Conservation (phyloP, 768 basidiomycete genomes). For the Trametes coccinea region DNA sequence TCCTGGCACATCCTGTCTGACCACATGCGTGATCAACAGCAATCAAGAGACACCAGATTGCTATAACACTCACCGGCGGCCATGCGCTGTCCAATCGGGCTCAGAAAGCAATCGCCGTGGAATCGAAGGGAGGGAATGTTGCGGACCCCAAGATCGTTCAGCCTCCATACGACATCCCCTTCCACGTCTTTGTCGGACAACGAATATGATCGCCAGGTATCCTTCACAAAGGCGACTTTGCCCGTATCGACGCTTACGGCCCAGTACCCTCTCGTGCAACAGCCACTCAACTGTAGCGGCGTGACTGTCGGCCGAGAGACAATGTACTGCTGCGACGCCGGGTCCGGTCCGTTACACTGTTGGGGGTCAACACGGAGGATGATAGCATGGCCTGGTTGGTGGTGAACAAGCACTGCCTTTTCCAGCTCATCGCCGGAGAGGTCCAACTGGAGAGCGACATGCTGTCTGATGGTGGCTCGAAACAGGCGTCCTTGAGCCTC, state of each 20-base stretch:
- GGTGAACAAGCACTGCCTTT: constrained; percentile 6
- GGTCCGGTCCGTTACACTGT: too few species aligned
- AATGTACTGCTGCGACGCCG: not conserved
- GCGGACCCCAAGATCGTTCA: not conserved
- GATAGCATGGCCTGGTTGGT: not conserved
- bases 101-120: constrained; percentile 7
- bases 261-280: constrained; percentile 18
- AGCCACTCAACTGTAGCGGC: not conserved
- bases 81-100: too few species aligned
- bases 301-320: constrained; percentile 6
- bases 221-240: constrained; percentile 11
- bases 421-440: not conserved
- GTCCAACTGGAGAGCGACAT: not conserved
- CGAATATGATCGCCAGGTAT: constrained; percentile 3
- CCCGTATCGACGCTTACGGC: not conserved
- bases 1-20: not conserved
- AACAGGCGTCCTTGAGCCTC: constrained; percentile 1
- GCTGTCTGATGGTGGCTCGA: not conserved
- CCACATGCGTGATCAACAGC: too few species aligned
- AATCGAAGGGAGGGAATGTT: not conserved
- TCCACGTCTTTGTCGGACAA: not conserved
- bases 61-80: too few species aligned
- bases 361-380: not conserved
- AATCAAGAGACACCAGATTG: too few species aligned
- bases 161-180: not conserved